These are phyloP conservation scores for Xylaria hypoxylon DNA, from an alignment of 2,329 filamentous ascomycete species.

Conservation along the genomic window DNA sequence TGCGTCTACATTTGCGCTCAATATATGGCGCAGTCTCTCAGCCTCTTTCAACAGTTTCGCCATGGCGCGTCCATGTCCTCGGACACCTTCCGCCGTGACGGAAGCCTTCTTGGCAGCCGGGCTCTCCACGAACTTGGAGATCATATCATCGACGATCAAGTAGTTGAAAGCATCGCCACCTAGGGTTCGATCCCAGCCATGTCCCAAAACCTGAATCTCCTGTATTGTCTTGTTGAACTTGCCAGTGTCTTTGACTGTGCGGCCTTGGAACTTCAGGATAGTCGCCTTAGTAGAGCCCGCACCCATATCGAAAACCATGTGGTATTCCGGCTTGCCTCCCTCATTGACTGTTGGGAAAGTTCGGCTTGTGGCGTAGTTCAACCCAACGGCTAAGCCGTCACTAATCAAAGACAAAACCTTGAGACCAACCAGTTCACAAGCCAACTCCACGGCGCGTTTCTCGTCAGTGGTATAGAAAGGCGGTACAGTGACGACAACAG, in stretches of 20 bases:
- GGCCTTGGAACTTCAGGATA: conserved; percentile 88
- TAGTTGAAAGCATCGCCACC: conserved; percentile 91
- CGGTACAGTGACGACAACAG: conserved; percentile 89
- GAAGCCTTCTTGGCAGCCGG: conserved; percentile 73
- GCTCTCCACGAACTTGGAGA: conserved; percentile 80
- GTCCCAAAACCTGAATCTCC: conserved; percentile 89
- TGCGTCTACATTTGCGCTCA: conserved; percentile 92
- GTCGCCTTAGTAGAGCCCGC: conserved; percentile 94
- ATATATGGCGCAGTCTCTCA: conserved; percentile 84
- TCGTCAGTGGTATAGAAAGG: conserved; percentile 92
- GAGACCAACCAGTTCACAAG: conserved; percentile 88
- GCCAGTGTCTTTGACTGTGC: conserved; percentile 88
- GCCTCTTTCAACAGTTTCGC: conserved; percentile 95
- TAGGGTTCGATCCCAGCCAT: conserved; percentile 88
- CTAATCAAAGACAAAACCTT: conserved; percentile 87
- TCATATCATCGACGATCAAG: conserved; percentile 89
- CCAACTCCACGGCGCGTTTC: conserved; percentile 84
- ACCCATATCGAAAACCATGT: conserved; percentile 97
- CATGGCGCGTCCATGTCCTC: conserved; percentile 82
- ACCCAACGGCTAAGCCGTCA: conserved; percentile 89
- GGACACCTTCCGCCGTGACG: conserved; percentile 72
- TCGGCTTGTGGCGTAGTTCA: conserved; percentile 94
- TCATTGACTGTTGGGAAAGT: conserved; percentile 88
- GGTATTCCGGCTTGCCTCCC: conserved; percentile 87
- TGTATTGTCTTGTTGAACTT: conserved; percentile 97